These are phyloP conservation scores for Nosema muscidifuracis DNA, from an alignment of 371 early-diverging fungal genomes.

Conservation along the genomic window DNA sequence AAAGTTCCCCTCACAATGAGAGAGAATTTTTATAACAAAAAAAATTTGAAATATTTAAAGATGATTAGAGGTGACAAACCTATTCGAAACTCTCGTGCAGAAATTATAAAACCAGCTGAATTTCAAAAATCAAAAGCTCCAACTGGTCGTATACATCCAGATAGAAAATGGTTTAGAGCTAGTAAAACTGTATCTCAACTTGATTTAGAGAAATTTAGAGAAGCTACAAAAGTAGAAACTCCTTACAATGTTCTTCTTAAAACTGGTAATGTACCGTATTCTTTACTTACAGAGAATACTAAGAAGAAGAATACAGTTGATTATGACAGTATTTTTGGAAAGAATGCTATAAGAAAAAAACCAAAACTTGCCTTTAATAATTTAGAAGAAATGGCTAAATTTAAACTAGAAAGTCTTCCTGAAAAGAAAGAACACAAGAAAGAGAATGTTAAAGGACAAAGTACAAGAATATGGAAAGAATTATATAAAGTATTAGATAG, in stretches of 20 bases:
- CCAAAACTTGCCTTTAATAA: slow-evolving; percentile 67
- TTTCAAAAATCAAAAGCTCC: slow-evolving; percentile 78
- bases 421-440: slow-evolving; percentile 66
- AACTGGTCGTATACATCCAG: slow-evolving; percentile 73
- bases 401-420: slow-evolving; percentile 65
- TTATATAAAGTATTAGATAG: slow-evolving; percentile 97
- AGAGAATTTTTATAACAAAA: slow-evolving; percentile 63
- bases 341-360: slow-evolving; percentile 77
- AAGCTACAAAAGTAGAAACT: slow-evolving; percentile 64
- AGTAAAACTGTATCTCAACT: slow-evolving; percentile 70
- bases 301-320: slow-evolving; percentile 71
- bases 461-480: slow-evolving; percentile 96
- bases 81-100: slow-evolving; percentile 74
- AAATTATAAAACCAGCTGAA: slow-evolving; percentile 81
- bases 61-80: slow-evolving; percentile 67
- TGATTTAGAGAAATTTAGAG: slow-evolving; percentile 73
- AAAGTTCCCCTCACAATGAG: slow-evolving; percentile 36
- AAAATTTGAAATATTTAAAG: slow-evolving; percentile 57
- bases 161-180: slow-evolving; percentile 92
- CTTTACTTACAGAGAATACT: slow-evolving; percentile 70
- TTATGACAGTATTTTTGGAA: slow-evolving; percentile 79
- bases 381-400: slow-evolving; percentile 73
- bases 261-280: slow-evolving; percentile 90
- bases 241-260: slow-evolving; percentile 88
- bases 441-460: slow-evolving; percentile 82